Conservation (phyloP, 2,329 filamentous ascomycete genomes). For the Trichoderma semiorbis region DNA sequence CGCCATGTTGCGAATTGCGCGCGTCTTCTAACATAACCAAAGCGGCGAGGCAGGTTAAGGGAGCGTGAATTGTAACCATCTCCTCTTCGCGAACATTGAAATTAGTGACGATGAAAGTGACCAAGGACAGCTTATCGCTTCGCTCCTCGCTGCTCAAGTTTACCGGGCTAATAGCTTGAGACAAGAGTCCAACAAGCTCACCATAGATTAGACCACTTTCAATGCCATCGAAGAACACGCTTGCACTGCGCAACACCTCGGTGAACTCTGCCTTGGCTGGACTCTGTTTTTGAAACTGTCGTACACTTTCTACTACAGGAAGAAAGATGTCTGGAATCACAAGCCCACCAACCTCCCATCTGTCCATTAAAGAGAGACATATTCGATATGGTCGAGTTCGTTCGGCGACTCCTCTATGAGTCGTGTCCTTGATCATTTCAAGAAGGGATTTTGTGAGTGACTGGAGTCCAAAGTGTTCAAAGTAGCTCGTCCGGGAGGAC, state of each 20-base stretch:
- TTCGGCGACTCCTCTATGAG: constrained; percentile 47
- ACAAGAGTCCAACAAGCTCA: constrained; percentile 68
- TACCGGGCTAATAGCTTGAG: constrained; percentile 53
- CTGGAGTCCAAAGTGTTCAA: constrained; percentile 73
- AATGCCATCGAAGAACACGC: constrained; percentile 94
- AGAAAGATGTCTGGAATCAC: constrained; percentile 88
- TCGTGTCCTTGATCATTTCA: constrained; percentile 61
- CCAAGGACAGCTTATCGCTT: constrained; percentile 64
- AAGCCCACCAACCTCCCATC: constrained; percentile 92
- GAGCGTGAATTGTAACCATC: constrained; percentile 84
- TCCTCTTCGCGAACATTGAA: constrained; percentile 97
- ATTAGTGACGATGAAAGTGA: constrained; percentile 76
- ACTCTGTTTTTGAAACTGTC: constrained; percentile 65
- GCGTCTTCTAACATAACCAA: constrained; percentile 64
- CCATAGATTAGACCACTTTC: constrained; percentile 92
- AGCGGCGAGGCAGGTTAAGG: constrained; percentile 56
- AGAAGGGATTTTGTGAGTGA: constrained; percentile 72
- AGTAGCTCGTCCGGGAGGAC: constrained; percentile 70
- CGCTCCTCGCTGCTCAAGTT: constrained; percentile 44
- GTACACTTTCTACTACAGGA: constrained; percentile 76
- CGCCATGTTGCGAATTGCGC: constrained; percentile 32
- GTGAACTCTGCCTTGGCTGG: constrained; percentile 67
- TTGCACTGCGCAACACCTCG: constrained; percentile 89
- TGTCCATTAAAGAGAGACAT: constrained; percentile 93
- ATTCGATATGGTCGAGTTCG: constrained; percentile 84